Base-by-base conservation (phyloP, 2,329 filamentous ascomycete genomes). In the Pseudogymnoascus sp. region DNA sequence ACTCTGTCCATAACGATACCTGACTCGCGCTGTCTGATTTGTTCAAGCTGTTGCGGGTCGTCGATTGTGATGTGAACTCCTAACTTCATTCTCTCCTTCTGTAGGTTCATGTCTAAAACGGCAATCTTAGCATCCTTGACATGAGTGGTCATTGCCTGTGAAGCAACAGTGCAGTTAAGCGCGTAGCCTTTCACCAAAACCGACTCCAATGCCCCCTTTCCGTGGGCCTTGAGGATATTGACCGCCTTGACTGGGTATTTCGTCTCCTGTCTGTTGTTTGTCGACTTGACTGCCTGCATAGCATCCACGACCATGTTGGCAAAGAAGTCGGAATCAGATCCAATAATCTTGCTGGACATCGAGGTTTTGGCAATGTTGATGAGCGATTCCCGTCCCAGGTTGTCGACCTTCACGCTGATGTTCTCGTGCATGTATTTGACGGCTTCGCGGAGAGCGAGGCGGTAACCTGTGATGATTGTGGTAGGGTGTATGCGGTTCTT, bases 401-500 rank as follows among this genome's bases (percentile, higher is more conserved):
- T 86, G 72, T 97, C 93, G 63, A 97, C 93, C 79, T 95, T 96
- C 72, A 91, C 91, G 81, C 91, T 93, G 76, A 99, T 89, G 76
- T 97, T 96, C 78, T 99, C 94, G 78, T 91, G 93, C 88, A 99
- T 95, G 79, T 97, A 99, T 79, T 96, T 95, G 74, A 99, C 88
- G 64, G 94, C 94, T 81, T 99, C 94, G 72, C 94, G 85, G 69
- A 99, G 84, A 65, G 94, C 94, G 72, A 99, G 84, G 72, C 94
- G 86, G 84, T 99, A 99, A 72, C 94, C 94, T 66, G 92, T 97
- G 75, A 99, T 99, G 78, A 99, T 97, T 65, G 95, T 99, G 25
- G 94, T 99, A 62, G 94, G 95, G 80, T 99, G 94, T 84, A 99
- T 99, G 76, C 92, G 90, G 85, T 97, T 99, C 83, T 94, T 97